phyloP scores from a whole-genome alignment of 768 basidiomycete species.

The Tubosaeta brunneosetosa region DNA sequence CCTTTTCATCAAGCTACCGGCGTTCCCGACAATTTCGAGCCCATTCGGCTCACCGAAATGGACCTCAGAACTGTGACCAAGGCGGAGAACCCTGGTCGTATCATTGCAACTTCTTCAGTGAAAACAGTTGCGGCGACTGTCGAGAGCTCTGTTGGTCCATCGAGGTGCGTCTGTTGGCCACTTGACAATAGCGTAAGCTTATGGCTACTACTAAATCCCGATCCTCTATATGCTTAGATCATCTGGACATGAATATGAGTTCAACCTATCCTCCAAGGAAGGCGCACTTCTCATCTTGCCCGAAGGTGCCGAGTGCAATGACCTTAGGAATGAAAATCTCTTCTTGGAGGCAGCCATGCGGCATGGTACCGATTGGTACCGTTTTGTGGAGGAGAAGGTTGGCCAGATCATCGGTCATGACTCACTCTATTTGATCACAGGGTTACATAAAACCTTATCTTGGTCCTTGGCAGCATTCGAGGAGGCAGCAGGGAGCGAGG shows the following conservation, averaged over 20 bases:
- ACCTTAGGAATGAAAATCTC: constrained; percentile 16
- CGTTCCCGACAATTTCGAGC: constrained; percentile 27
- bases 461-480: too few species aligned
- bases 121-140: neutral
- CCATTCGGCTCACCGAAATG: constrained; percentile 7
- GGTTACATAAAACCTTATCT: constrained; percentile 5
- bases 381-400: neutral
- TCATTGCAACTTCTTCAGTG: constrained; percentile 6
- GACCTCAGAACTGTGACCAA: constrained; percentile 1
- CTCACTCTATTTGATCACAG: constrained; percentile 27
- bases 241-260: neutral
- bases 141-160: neutral
- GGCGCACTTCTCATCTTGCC: constrained; percentile 27
- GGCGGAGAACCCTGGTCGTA: constrained; percentile 7
- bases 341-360: constrained; percentile 17
- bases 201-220: too few species aligned
- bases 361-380: constrained; percentile 7
- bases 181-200: neutral
- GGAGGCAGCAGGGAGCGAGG: too few species aligned
- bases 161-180: too few species aligned
- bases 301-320: constrained; percentile 20
- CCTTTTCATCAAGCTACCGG: constrained; percentile 5
- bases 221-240: too few species aligned
- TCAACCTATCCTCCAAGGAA: too few species aligned
- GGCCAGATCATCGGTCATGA: constrained; percentile 19